Evolutionary conservation across 192 early-diverging fungal genomes (phyloP), one percentile per base, ranked within the genome.

Genomic region (Linnemannia hyalina): DNA sequence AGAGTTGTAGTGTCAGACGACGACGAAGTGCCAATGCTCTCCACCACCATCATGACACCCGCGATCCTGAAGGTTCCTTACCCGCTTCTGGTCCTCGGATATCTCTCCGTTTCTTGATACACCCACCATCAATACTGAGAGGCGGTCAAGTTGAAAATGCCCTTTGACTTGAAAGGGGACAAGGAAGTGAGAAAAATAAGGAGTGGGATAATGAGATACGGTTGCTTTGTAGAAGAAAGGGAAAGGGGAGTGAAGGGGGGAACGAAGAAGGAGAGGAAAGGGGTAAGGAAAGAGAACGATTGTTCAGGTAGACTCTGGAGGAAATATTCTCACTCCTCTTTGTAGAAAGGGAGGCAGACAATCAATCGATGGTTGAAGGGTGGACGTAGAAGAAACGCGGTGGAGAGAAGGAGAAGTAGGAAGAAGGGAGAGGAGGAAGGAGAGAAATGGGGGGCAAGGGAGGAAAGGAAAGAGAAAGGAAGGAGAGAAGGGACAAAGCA

Each of bases 301-400:
- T 16, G 22, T 6, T 16, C 52, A 23, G 18, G 18, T 52, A 23
- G 20, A n/a, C n/a, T n/a, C n/a, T n/a, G n/a, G n/a, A 23, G 4
- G 55, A 57, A 63, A 63, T 63, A 29, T 63, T 63, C 60, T 63
- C 60, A 63, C 26, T 63, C 60, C 60, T 63, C 60, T 63, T 63
- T 63, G 26, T 3, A 60, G 22, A 6, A 4, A 5, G 23, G 23
- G 7, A 32, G 26, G 26, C 60, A 63, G 60, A 32, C 60, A 10
- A 63, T 26, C 60, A 63, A 63, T 63, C 7, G 26, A 13, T 63
- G 23, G 6, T 7, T 22, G 54, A n/a, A 57, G 11, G 23, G 54
- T 57, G 54, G 6, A 57, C 0, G 3, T 32, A 63, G 60, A 29
- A 32, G 26, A 0, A 9, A 26, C 23, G 54, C 54, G 54, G 54